Conservation (phyloP, 2,329 filamentous ascomycete genomes). For the Purpureocillium lavendulum region DNA sequence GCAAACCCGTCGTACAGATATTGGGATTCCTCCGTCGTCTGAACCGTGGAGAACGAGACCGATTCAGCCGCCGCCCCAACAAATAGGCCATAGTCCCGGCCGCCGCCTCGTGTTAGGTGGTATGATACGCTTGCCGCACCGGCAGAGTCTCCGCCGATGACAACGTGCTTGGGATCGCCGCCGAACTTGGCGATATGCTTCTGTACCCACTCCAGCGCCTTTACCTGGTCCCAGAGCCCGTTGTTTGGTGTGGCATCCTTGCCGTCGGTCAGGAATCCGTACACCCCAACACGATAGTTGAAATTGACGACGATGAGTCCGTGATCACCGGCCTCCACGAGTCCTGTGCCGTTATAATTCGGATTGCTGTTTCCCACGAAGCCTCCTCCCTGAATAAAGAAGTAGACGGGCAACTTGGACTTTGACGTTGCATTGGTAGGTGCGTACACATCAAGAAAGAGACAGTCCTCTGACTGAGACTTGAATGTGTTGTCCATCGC, state of each 20-base stretch:
- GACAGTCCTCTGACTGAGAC: conserved; percentile 46
- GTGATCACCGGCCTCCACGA: conserved; percentile 43
- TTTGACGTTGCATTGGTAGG: conserved; percentile 36
- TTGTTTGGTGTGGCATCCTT: conserved; percentile 43
- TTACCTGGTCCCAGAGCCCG: conserved; percentile 57
- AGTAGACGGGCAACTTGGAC: conserved; percentile 50
- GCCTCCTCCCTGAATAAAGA: conserved; percentile 44
- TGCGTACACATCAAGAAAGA: conserved; percentile 53
- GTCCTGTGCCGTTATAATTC: conserved; percentile 46
- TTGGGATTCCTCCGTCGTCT: conserved; percentile 31
- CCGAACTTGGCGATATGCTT: conserved; percentile 55
- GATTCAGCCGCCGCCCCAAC: conserved; percentile 35
- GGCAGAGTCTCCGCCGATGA: conserved; percentile 55
- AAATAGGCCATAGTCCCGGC: conserved; percentile 36
- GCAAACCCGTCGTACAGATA: conserved; percentile 38
- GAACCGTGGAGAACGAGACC: conserved; percentile 34
- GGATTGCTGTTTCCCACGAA: conserved; percentile 34
- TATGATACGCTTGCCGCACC: no score
- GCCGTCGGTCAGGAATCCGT: conserved; percentile 55
- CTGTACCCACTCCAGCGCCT: conserved; percentile 58
- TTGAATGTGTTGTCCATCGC: neutral
- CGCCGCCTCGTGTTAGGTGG: conserved; percentile 14
- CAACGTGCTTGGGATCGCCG: conserved; percentile 55
- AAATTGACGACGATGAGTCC: conserved; percentile 55
- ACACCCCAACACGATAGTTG: conserved; percentile 66